Evolutionary conservation across 306 rosid genomes (phyloP).

Genomic region (Ormosia emarginata): DNA sequence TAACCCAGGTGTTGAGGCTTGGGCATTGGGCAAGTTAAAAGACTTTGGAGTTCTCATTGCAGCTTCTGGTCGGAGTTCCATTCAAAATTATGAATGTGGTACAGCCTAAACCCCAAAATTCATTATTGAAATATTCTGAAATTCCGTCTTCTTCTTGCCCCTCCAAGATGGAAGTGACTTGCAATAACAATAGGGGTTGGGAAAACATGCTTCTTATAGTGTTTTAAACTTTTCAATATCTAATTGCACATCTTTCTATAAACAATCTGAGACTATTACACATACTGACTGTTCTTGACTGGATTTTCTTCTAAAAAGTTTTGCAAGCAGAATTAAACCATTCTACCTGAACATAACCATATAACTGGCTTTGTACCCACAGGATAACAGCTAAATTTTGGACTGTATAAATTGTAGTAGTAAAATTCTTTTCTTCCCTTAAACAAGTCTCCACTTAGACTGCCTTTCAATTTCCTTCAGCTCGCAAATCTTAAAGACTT

Average conservation of each 20-base stretch:
- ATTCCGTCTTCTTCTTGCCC: neutral
- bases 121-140: slow-evolving; percentile 6
- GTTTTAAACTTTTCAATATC: neutral
- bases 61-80: slow-evolving; percentile 91
- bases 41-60: slow-evolving; percentile 78
- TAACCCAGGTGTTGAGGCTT: slow-evolving; percentile 76
- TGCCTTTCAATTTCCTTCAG: neutral
- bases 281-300: neutral
- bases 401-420: neutral
- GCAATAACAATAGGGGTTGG: neutral
- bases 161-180: neutral
- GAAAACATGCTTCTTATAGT: neutral
- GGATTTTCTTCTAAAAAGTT: neutral
- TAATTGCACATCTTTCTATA: neutral
- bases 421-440: neutral
- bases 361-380: neutral
- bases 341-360: neutral
- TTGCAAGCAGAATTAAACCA: neutral
- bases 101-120: slow-evolving; percentile 27
- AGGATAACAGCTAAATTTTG: neutral
- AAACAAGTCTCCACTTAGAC: neutral
- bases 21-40: slow-evolving; percentile 68
- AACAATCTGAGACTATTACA: neutral
- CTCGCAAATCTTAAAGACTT: no score
- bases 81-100: slow-evolving; percentile 93